phyloP scores from a whole-genome alignment of 805 yeast species.

The Metschnikowia santaceciliae region DNA sequence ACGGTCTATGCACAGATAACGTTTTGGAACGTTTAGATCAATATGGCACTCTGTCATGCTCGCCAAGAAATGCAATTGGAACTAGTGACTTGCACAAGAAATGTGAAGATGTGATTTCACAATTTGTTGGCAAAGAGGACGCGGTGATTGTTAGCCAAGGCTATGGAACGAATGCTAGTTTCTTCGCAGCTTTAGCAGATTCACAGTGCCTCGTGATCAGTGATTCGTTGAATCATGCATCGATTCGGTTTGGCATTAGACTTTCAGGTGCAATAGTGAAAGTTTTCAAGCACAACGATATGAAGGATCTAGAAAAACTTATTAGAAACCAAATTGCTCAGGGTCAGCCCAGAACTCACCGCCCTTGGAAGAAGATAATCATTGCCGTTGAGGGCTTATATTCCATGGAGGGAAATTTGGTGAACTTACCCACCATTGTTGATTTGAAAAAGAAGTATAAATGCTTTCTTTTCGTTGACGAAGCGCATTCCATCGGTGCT shows the following conservation, averaged over 20 bases:
- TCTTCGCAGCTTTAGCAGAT: slow-evolving; percentile 80
- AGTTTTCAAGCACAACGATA: slow-evolving; percentile 89
- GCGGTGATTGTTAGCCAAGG: slow-evolving; percentile 89
- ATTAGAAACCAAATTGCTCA: slow-evolving; percentile 82
- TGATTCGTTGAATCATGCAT: slow-evolving; percentile 93
- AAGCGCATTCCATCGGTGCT: slow-evolving; percentile 99
- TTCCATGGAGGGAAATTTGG: slow-evolving; percentile 90
- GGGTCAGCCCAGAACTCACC: slow-evolving; percentile 92
- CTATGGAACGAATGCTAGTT: slow-evolving; percentile 88
- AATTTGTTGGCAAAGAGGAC: slow-evolving; percentile 87
- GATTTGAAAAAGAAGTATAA: slow-evolving; percentile 79
- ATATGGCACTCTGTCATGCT: slow-evolving; percentile 75
- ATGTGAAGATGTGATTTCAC: slow-evolving; percentile 76
- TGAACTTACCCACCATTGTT: slow-evolving; percentile 72
- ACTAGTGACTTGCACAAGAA: slow-evolving; percentile 67
- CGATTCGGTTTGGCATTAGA: slow-evolving; percentile 92
- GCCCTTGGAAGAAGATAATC: slow-evolving; percentile 90
- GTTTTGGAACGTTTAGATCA: slow-evolving; percentile 61
- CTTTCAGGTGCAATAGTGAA: slow-evolving; percentile 89
- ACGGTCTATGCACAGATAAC: slow-evolving; percentile 82
- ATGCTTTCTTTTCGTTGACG: slow-evolving; percentile 88
- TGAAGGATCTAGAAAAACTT: slow-evolving; percentile 70
- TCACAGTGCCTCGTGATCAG: slow-evolving; percentile 86
- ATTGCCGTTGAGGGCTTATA: slow-evolving; percentile 90
- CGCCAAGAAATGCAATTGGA: slow-evolving; percentile 73